These are phyloP conservation scores for Xerocomus amazonicus DNA, from an alignment of 1,284 basidiomycete species.

Conservation along the genomic window DNA sequence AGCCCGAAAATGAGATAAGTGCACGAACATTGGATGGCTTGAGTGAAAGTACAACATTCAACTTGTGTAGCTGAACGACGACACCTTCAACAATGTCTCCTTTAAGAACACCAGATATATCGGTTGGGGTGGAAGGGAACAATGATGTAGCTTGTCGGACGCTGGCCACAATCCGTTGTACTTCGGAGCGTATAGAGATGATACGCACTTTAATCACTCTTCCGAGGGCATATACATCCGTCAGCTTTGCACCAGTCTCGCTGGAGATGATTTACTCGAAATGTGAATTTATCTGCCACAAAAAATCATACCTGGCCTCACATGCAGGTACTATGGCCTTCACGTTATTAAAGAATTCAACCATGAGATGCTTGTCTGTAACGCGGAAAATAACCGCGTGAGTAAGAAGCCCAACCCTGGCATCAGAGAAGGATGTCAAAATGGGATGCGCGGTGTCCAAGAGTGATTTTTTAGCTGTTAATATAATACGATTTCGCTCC, in stretches of 20 bases:
- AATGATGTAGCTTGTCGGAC: constrained; percentile 76
- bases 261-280: constrained; percentile 12
- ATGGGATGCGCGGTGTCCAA: constrained; percentile 78
- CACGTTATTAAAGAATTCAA: constrained; percentile 90
- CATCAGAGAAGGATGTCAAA: constrained; percentile 65
- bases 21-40: constrained; percentile 73
- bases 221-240: constrained; percentile 73
- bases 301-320: constrained; percentile 71
- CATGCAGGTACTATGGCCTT: constrained; percentile 79
- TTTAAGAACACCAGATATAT: constrained; percentile 73
- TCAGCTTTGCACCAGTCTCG: constrained; percentile 47
- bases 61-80: constrained; percentile 78
- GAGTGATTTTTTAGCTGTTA: constrained; percentile 93
- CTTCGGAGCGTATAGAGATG: constrained; percentile 64
- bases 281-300: background rate
- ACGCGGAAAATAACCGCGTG: constrained; percentile 85
- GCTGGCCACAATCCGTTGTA: constrained; percentile 75
- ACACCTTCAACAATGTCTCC: constrained; percentile 71
- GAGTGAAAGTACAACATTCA: constrained; percentile 75
- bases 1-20: constrained; percentile 80
- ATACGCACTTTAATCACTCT: constrained; percentile 88
- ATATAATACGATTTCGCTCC: constrained; percentile 74
- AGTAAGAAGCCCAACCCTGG: constrained; percentile 69
- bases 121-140: constrained; percentile 47
- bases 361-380: constrained; percentile 72